Evolutionary conservation across 164 flowering plant genomes (phyloP), one percentile per base, ranked within the genome.

Genomic region (Cinnamomum micranthum): DNA sequence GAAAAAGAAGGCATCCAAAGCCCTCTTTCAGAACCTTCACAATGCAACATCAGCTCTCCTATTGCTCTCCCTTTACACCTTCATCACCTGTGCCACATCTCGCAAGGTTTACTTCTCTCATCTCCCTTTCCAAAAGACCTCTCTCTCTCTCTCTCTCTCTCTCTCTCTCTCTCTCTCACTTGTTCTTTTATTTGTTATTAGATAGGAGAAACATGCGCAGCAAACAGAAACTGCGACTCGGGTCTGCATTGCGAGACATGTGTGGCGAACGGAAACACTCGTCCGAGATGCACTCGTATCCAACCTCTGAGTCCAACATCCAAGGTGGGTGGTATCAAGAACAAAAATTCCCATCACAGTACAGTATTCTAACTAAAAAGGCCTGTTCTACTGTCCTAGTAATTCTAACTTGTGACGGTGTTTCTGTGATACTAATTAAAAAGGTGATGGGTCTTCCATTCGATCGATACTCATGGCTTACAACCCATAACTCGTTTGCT

Each of bases 401-500:
- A 31, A 31, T 31, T 31, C 47, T 41, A 4, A 41, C 47, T 41
- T 41, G 47, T 41, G 47, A 41, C n/a, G n/a, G 47, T 7, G 47
- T 41, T 73, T 73, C 25, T 15, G 63, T 20, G 20, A 20, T 63
- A 31, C 7, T 41, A 65, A 6, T 59, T 50, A 17, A 27, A 17
- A 52, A 93, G 99, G 92, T 86, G 71, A 88, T 72, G 67, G 88
- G 86, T 28, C 78, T 95, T 74, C 95, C 99, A 2, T 95, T 87
- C 71, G 90, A 93, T 74, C 78, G 82, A 33, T 95, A 95, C 76
- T 82, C 97, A 25, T 95, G 98, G 98, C 76, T 93, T 23, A 93
- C 99, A 20, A 92, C 99, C 25, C 99, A 95, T 82, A 95, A 95
- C 70, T 63, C 99, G 2, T 95, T 86, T 72, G 92, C 99, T 7